Evolutionary conservation across 441 rosid genomes (phyloP), one percentile per base, ranked within the genome.

Genomic region (Populus hybrid): DNA sequence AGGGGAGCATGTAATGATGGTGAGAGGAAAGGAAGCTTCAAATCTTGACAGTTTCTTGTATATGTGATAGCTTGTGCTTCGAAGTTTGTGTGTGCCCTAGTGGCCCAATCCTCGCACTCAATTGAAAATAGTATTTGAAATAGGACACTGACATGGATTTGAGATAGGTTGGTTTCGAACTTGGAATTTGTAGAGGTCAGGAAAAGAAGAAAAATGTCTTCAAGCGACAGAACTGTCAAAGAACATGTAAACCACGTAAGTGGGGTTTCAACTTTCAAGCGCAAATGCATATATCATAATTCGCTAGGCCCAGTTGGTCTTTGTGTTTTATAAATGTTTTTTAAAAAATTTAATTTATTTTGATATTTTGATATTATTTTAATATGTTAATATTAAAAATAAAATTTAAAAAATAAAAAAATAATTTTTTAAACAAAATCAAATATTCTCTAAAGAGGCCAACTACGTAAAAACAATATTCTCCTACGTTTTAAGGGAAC

Each of bases 141-240:
- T 6, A 71, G 35, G 63, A 71, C 63, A 14, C 74, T 71, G 74
- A 45, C 74, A 71, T 45, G 9, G 33, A 71, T 71, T 71, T 16
- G 29, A 14, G 35, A 29, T 29, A 29, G 31, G 31, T 29, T 29
- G 20, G 4, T 20, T 18, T 71, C 29, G 64, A 24, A 12, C 3
- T 9, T 29, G 10, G 9, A 4, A 18, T 16, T 65, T 53, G 61
- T 53, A 53, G 7, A 18, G 2, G 16, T 42, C 14, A 42, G 50
- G 50, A 3, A 42, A 29, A 68, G 6, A 40, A 7, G 35, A 31
- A 35, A 28, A 35, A n/a, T 69, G 53, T n/a, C 72, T 36, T 35
- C 11, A 8, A 4, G 28, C 24, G 71, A 69, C 53, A 69, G 29
- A n/a, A n/a, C 16, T 69, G 53, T 36, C 20, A 10, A 11, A 4